These are phyloP conservation scores for Trichoderma guizhouense DNA, from an alignment of 2,329 filamentous ascomycete genomes.

Conservation along the genomic window DNA sequence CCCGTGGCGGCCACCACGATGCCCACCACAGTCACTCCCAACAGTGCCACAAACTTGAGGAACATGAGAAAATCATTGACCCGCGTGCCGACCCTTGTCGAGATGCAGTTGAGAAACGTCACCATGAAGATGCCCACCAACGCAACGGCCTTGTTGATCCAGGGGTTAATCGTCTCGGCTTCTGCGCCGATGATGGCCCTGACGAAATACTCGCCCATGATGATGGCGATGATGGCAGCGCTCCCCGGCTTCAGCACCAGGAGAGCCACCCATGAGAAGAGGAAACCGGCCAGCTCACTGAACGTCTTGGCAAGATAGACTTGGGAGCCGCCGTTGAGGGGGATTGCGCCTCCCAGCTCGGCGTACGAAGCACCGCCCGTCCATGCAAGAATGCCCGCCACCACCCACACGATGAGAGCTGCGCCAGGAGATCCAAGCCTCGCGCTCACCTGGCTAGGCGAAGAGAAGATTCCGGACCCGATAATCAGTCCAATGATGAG, in stretches of 20 bases:
- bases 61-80: conserved; percentile 95
- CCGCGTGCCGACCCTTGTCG: conserved; percentile 80
- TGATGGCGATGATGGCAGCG: conserved; percentile 91
- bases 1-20: conserved; percentile 87
- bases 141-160: conserved; percentile 88
- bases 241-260: conserved; percentile 91
- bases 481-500: conserved; percentile 92
- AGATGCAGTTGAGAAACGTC: conserved; percentile 84
- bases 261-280: conserved; percentile 96
- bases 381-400: conserved; percentile 92
- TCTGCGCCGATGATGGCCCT: conserved; percentile 84
- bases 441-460: conserved; percentile 85
- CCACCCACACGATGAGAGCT: conserved; percentile 82
- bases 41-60: conserved; percentile 85
- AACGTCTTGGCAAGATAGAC: conserved; percentile 96
- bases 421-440: conserved; percentile 91
- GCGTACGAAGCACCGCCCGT: conserved; percentile 94
- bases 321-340: conserved; percentile 89
- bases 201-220: conserved; percentile 97
- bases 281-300: conserved; percentile 85
- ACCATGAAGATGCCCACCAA: conserved; percentile 71
- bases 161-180: conserved; percentile 72
- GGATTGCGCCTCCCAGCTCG: conserved; percentile 92
- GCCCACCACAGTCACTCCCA: conserved; percentile 83
- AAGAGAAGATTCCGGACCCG: conserved; percentile 93